Evolutionary conservation across 2,329 filamentous ascomycete species (phyloP).

Genomic region (Epichloe coenophiala): DNA sequence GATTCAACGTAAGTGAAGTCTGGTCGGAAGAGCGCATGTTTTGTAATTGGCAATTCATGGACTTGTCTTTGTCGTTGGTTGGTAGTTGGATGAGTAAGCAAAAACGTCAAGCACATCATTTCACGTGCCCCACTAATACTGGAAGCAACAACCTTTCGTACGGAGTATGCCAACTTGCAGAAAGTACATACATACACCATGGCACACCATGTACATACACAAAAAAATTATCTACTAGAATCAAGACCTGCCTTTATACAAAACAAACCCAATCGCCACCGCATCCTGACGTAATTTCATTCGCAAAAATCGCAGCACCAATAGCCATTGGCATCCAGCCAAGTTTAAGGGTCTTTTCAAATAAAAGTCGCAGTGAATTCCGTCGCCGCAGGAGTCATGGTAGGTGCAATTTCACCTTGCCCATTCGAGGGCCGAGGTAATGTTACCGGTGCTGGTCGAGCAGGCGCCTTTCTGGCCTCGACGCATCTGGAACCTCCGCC

Average conservation of each 20-base stretch:
- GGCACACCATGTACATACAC: neutral
- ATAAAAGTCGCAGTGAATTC: neutral
- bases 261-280: neutral
- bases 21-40: neutral
- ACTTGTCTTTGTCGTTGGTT: conserved; percentile 1
- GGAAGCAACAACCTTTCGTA: too few relatives aligned
- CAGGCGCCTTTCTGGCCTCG: conserved; percentile 20
- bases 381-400: neutral
- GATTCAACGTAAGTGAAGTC: neutral
- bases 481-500: conserved; percentile 10
- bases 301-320: too few relatives aligned
- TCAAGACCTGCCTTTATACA: neutral
- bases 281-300: too few relatives aligned
- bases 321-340: too few relatives aligned
- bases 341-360: neutral
- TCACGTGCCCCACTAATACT: conserved; percentile 9
- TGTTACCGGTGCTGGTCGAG: conserved; percentile 17
- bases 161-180: too few relatives aligned
- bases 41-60: neutral
- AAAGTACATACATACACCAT: too few relatives aligned
- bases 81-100: conserved; percentile 6
- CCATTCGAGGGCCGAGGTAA: conserved; percentile 12
- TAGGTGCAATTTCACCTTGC: neutral
- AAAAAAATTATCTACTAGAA: neutral
- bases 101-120: conserved; percentile 10